These are phyloP conservation scores for Rhizopus stolonifer DNA, from an alignment of 371 early-diverging fungal species.

Conservation along the genomic window DNA sequence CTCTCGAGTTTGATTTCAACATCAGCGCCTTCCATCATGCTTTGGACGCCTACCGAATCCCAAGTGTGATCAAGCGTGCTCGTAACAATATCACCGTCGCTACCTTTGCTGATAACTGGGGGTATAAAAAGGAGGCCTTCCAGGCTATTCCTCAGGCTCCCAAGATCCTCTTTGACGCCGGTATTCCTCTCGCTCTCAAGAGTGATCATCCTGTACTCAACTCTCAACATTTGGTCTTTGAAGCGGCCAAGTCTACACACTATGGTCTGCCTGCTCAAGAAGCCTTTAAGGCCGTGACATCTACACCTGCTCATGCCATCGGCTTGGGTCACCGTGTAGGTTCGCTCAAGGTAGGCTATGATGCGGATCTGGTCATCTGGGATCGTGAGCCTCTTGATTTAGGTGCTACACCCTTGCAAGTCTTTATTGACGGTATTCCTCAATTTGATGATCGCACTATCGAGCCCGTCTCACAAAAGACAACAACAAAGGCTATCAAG, in stretches of 20 bases:
- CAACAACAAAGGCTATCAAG: not conserved
- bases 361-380: slow-evolving; percentile 78
- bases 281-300: slow-evolving; percentile 70
- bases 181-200: slow-evolving; percentile 72
- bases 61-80: slow-evolving; percentile 62
- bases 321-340: slow-evolving; percentile 78
- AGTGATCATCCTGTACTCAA: slow-evolving; percentile 80
- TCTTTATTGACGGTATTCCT: slow-evolving; percentile 69
- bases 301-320: slow-evolving; percentile 70
- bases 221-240: slow-evolving; percentile 68
- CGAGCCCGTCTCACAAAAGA: slow-evolving; percentile 1
- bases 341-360: slow-evolving; percentile 61
- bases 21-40: slow-evolving; percentile 84
- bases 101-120: slow-evolving; percentile 70
- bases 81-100: slow-evolving; percentile 67
- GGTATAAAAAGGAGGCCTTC: slow-evolving; percentile 78
- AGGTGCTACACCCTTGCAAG: slow-evolving; percentile 70
- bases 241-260: slow-evolving; percentile 72
- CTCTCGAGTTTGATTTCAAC: slow-evolving; percentile 74
- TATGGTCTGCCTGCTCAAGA: slow-evolving; percentile 63
- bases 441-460: slow-evolving; percentile 39
- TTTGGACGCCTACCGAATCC: slow-evolving; percentile 73
- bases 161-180: slow-evolving; percentile 60
- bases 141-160: slow-evolving; percentile 60
- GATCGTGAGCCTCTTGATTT: slow-evolving; percentile 63